These are phyloP conservation scores for Fusarium fracticaudum DNA, from an alignment of 2,329 filamentous ascomycete species.

Conservation along the genomic window DNA sequence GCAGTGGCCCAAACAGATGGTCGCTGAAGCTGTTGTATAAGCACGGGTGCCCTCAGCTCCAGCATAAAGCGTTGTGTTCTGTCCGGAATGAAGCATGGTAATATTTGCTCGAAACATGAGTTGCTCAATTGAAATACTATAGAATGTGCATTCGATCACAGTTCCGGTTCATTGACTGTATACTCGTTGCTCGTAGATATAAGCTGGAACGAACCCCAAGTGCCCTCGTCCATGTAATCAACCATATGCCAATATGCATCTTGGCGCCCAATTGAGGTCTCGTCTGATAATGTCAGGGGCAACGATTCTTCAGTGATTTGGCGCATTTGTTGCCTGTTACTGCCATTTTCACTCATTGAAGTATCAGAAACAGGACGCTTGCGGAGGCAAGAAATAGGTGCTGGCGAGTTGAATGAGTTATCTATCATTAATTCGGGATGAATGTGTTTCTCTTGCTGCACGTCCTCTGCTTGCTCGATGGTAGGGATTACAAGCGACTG, in stretches of 20 bases:
- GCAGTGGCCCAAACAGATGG: constrained; percentile 37
- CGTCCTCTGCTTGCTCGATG: background rate
- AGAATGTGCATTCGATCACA: constrained; percentile 34
- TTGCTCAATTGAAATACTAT: background rate
- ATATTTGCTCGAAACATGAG: background rate
- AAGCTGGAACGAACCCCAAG: constrained; percentile 47
- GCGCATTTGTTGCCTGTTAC: background rate
- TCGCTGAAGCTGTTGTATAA: constrained; percentile 21
- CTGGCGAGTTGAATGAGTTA: background rate
- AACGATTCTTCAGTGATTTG: constrained; percentile 18
- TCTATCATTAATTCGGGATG: background rate
- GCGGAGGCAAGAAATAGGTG: background rate
- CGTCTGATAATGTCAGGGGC: constrained; percentile 18
- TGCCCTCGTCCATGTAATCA: constrained; percentile 37
- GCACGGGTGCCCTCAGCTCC: background rate
- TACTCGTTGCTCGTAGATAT: constrained; percentile 50
- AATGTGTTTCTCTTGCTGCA: background rate
- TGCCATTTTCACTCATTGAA: background rate
- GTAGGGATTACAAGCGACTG: background rate
- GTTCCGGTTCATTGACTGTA: constrained; percentile 45
- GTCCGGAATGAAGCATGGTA: background rate
- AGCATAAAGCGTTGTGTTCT: background rate
- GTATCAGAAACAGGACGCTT: constrained; percentile 38
- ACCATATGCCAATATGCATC: constrained; percentile 50
- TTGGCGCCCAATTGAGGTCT: constrained; percentile 39